Evolutionary conservation across 2,329 filamentous ascomycete species (phyloP).

Genomic region (Epichloe scottii): DNA sequence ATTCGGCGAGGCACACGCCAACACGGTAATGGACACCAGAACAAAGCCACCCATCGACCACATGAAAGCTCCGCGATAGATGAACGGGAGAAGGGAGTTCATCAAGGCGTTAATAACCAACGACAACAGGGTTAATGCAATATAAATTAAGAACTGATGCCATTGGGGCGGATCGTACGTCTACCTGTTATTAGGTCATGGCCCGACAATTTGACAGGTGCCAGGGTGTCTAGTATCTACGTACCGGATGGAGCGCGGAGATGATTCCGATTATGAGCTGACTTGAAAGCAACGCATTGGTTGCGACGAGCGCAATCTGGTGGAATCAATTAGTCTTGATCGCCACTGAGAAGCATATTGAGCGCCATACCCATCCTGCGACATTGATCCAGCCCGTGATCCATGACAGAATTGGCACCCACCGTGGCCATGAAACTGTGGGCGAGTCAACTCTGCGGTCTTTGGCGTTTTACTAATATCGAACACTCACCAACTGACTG

Average conservation of each 20-base stretch:
- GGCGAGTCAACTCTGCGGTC: neutral
- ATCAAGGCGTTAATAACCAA: constrained; percentile 20
- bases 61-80: constrained; percentile 52
- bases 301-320: constrained; percentile 49
- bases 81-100: constrained; percentile 17
- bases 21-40: constrained; percentile 54
- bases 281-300: constrained; percentile 53
- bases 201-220: neutral
- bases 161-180: constrained; percentile 45
- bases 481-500: neutral
- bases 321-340: neutral
- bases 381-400: constrained; percentile 49
- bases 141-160: constrained; percentile 53
- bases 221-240: neutral
- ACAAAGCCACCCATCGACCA: constrained; percentile 59
- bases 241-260: constrained; percentile 39
- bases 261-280: constrained; percentile 55
- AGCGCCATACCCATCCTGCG: constrained; percentile 41
- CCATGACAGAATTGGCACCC: constrained; percentile 18
- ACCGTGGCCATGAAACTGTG: constrained; percentile 13
- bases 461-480: neutral
- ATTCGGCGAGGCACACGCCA: constrained; percentile 51
- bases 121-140: constrained; percentile 16
- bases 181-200: neutral
- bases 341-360: neutral